A percentile compares a stretch with the other conserved stretches of the same genome.
These are phyloP conservation scores for Penicillium sp. DNA, from an alignment of 2,329 filamentous ascomycete genomes.

Conservation along the genomic window DNA sequence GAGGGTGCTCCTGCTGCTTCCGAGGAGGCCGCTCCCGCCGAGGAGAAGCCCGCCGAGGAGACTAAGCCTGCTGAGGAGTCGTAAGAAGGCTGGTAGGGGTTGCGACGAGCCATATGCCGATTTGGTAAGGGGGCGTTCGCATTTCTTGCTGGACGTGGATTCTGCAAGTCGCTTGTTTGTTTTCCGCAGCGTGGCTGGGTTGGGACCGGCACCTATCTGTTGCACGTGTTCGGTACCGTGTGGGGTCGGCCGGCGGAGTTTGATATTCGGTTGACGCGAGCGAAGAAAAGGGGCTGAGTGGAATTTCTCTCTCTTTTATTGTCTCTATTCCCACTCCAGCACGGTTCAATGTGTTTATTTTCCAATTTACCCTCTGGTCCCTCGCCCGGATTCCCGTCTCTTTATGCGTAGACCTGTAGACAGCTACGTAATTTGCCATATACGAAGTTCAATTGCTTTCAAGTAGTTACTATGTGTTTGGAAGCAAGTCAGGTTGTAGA, in stretches of 20 bases:
- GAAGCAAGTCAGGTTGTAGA: too few relatives aligned
- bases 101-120: constrained; percentile 31
- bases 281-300: constrained; percentile 45
- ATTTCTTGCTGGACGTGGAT: constrained; percentile 39
- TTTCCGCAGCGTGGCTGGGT: constrained; percentile 41
- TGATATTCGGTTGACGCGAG: constrained; percentile 46
- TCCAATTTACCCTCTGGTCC: constrained; percentile 27
- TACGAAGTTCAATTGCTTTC: too few relatives aligned
- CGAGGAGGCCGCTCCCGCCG: constrained; percentile 52
- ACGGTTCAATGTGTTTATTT: constrained; percentile 44
- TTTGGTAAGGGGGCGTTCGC: constrained; percentile 38
- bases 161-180: constrained; percentile 40
- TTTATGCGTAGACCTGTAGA: neutral
- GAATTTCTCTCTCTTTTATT: constrained; percentile 48
- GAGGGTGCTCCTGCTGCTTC: constrained; percentile 41
- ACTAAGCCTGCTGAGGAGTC: constrained; percentile 42
- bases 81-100: constrained; percentile 26
- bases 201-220: constrained; percentile 39
- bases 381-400: constrained; percentile 11
- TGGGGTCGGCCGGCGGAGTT: constrained; percentile 49
- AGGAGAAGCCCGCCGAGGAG: constrained; percentile 46
- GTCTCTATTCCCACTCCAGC: constrained; percentile 46
- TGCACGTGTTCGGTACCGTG: constrained; percentile 41
- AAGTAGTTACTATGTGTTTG: too few relatives aligned
- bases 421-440: too few relatives aligned